Percentiles rank a stretch among this genome's conserved stretches.
phyloP scores from a whole-genome alignment of 305 asterid genomes.

The Rubia occidens region DNA sequence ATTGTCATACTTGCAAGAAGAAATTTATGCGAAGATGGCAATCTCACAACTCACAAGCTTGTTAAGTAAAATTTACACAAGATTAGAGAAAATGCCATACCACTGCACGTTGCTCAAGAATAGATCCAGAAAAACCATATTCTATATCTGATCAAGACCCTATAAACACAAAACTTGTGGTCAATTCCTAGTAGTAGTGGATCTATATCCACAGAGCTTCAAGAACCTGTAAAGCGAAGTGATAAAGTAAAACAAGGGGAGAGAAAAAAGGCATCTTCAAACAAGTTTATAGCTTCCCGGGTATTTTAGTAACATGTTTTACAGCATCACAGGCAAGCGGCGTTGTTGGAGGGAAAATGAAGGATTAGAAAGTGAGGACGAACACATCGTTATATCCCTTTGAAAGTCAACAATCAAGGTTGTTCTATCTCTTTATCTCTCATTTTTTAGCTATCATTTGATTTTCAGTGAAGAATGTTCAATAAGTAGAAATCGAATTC shows the following conservation, averaged over 20 bases:
- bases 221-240: conserved; percentile 7
- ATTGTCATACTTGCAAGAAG: background rate
- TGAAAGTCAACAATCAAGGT: conserved; percentile 2
- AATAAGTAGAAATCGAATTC: background rate
- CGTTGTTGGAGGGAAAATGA: background rate
- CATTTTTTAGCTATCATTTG: background rate
- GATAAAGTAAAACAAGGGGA: background rate
- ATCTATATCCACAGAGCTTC: conserved; percentile 15
- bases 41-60: background rate
- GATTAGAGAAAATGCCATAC: conserved; percentile 30
- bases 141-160: conserved; percentile 88
- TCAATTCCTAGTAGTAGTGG: background rate
- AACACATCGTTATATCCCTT: background rate
- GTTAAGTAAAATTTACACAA: conserved; percentile 4
- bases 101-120: conserved; percentile 83
- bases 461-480: background rate
- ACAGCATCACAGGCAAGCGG: conserved; percentile 1
- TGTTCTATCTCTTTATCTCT: background rate
- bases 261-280: background rate
- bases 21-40: background rate
- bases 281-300: background rate
- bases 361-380: background rate
- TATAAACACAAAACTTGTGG: conserved; percentile 72
- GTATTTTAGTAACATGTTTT: background rate
- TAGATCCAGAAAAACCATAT: conserved; percentile 76